Conservation (phyloP, 192 early-diverging fungal genomes). For the Coemansia sp. region DNA sequence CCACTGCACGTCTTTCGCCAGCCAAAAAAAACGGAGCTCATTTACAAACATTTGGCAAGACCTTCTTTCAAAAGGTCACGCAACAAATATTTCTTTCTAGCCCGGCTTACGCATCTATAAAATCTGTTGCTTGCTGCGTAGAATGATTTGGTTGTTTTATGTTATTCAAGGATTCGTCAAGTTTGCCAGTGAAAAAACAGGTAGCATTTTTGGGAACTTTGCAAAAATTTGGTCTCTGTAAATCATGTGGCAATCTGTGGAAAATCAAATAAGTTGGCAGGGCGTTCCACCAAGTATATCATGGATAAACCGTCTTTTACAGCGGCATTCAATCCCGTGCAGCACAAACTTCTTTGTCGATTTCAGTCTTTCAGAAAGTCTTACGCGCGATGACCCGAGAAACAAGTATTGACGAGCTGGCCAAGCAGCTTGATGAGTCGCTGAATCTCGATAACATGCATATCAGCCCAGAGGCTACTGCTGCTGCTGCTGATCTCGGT, state of each 20-base stretch:
- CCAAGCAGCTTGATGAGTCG: slow-evolving; percentile 23
- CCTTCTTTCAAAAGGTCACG: not conserved
- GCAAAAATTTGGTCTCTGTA: not conserved
- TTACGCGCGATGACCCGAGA: not conserved
- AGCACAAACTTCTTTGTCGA: not conserved
- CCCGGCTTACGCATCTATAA: not conserved
- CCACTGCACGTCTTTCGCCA: not conserved
- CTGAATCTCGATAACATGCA: slow-evolving; percentile 14
- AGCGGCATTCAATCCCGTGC: not conserved
- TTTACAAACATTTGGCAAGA: not conserved
- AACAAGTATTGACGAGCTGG: slow-evolving; percentile 20
- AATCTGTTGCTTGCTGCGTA: not conserved
- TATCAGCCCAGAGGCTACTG: not conserved
- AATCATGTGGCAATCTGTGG: slow-evolving; percentile 4
- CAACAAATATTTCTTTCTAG: not conserved
- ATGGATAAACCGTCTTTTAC: not conserved
- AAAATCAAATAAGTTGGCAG: not conserved
- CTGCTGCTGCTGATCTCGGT: not conserved
- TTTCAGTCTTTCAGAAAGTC: not conserved
- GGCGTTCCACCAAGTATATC: not conserved
- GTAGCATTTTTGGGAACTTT: too few relatives aligned
- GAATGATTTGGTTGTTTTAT: too few relatives aligned
- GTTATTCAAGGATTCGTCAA: too few relatives aligned
- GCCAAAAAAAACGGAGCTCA: not conserved
- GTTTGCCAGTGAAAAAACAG: too few relatives aligned